Evolutionary conservation across 1,284 basidiomycete genomes (phyloP).

Genomic region (Sporisorium reilianum): DNA sequence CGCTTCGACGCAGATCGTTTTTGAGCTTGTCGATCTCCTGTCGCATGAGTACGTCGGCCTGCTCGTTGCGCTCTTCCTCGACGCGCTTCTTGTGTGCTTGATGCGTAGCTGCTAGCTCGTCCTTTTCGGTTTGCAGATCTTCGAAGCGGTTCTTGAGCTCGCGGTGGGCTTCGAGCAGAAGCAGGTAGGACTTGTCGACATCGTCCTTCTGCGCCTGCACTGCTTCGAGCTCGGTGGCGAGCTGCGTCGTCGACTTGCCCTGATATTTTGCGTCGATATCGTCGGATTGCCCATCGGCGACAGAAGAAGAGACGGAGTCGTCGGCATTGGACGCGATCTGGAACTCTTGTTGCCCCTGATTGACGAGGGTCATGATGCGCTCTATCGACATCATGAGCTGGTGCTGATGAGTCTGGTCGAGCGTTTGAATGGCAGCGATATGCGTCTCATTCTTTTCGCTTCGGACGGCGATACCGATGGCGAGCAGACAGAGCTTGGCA

Average conservation of each 20-base stretch:
- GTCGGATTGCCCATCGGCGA: not conserved
- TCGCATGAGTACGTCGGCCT: constrained; percentile 54
- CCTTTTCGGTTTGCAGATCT: constrained; percentile 51
- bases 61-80: constrained; percentile 48
- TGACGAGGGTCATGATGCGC: constrained; percentile 43
- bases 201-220: constrained; percentile 70
- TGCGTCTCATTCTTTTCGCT: constrained; percentile 79
- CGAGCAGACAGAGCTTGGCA: constrained; percentile 82
- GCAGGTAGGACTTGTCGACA: constrained; percentile 80
- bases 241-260: constrained; percentile 51
- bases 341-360: constrained; percentile 37
- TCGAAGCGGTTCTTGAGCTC: constrained; percentile 76
- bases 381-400: constrained; percentile 79
- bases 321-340: constrained; percentile 17
- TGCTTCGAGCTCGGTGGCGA: constrained; percentile 79
- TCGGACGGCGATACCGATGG: constrained; percentile 92
- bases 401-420: constrained; percentile 83
- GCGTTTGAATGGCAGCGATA: constrained; percentile 83
- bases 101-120: constrained; percentile 38
- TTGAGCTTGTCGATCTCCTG: constrained; percentile 61
- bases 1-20: constrained; percentile 53
- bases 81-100: constrained; percentile 46
- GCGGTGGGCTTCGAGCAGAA: constrained; percentile 81
- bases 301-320: constrained; percentile 27
- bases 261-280: constrained; percentile 17